Evolutionary conservation across 495 filamentous ascomycete species (phyloP).

Genomic region (Entonaema liquescens): DNA sequence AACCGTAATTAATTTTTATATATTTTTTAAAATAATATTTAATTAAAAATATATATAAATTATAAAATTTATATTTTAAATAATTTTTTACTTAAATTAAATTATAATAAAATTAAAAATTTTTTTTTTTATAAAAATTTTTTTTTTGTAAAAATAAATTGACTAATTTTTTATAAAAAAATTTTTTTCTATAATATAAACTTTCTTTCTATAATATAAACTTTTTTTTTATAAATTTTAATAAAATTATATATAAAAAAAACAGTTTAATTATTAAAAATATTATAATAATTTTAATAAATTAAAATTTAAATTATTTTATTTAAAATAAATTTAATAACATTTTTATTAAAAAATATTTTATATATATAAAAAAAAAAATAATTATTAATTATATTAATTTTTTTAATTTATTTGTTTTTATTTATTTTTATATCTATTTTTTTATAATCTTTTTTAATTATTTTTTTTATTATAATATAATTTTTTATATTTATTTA

Average conservation of each 20-base stretch:
- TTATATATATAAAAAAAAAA: background rate
- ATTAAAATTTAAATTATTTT: background rate
- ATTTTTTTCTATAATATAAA: too few species aligned
- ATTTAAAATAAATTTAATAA: background rate
- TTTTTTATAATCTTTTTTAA: background rate
- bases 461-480: too few species aligned
- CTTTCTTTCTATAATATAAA: too few species aligned
- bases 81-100: background rate
- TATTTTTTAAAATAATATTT: background rate
- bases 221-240: background rate
- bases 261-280: background rate
- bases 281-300: background rate
- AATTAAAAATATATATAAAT: background rate
- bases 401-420: background rate
- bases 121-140: too few species aligned
- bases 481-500: background rate
- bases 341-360: background rate
- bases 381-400: background rate
- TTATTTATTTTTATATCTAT: background rate
- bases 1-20: background rate
- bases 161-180: too few species aligned
- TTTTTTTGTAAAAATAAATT: too few species aligned
- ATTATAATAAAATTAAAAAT: background rate
- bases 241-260: background rate
- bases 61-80: background rate